These are phyloP conservation scores for Taiwanofungus camphoratus DNA, from an alignment of 1,284 basidiomycete genomes.

Conservation along the genomic window DNA sequence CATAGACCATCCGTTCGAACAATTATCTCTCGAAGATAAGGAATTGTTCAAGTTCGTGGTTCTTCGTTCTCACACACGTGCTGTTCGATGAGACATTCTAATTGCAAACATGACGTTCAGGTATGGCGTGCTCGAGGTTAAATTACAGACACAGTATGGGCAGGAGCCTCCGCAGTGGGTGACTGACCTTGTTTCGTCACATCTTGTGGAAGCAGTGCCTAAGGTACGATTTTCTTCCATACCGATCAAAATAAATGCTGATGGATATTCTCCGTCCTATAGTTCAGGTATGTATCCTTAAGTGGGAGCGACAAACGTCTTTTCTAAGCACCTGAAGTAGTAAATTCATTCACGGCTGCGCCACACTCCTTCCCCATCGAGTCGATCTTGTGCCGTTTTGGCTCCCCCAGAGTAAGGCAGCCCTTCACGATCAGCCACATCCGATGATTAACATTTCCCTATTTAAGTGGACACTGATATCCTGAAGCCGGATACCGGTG, in stretches of 20 bases:
- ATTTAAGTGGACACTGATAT: slow-evolving; percentile 86
- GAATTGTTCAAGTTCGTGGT: slow-evolving; percentile 85
- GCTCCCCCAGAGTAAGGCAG: slow-evolving; percentile 83
- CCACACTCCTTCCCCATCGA: slow-evolving; percentile 87
- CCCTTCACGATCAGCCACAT: slow-evolving; percentile 11
- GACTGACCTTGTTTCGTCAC: slow-evolving; percentile 88
- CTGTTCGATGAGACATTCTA: not conserved
- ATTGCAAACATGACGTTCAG: slow-evolving; percentile 27
- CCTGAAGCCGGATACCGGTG: slow-evolving; percentile 79
- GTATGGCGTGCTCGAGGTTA: slow-evolving; percentile 93
- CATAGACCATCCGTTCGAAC: slow-evolving; percentile 87
- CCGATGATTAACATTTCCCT: not conserved
- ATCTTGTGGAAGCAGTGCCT: slow-evolving; percentile 90
- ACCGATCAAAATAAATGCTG: not conserved
- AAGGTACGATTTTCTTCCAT: slow-evolving; percentile 36
- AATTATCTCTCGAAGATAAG: slow-evolving; percentile 75
- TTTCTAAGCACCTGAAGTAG: slow-evolving; percentile 31
- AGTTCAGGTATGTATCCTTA: slow-evolving; percentile 8
- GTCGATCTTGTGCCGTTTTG: slow-evolving; percentile 99
- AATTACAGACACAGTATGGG: slow-evolving; percentile 94
- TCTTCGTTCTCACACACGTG: not conserved
- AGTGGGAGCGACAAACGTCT: not conserved
- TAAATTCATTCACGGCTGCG: slow-evolving; percentile 98
- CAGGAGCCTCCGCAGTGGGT: slow-evolving; percentile 98
- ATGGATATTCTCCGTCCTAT: not conserved